phyloP scores from a whole-genome alignment of 345 rosid species.

The Salix exigua region DNA sequence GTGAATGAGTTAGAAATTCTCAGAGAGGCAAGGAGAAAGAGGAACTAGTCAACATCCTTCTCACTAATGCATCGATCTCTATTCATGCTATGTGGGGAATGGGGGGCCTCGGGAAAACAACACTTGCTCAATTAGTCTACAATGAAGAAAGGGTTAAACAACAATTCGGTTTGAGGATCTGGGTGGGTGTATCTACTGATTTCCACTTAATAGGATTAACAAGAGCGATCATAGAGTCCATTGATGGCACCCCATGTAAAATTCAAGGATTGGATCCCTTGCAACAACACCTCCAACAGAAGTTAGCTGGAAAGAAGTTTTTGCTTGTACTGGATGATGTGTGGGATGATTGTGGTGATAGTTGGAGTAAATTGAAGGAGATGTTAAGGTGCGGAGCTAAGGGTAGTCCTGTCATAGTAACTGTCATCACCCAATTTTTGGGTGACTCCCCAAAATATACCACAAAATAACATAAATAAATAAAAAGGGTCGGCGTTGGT shows the following conservation, averaged over 20 bases:
- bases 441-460: no score
- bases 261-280: slow-evolving; percentile 10
- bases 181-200: slow-evolving; percentile 11
- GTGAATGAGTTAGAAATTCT: background rate
- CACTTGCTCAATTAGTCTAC: slow-evolving; percentile 9
- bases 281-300: background rate
- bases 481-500: no score
- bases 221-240: slow-evolving; percentile 1
- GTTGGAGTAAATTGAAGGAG: background rate
- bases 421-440: no score
- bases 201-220: background rate
- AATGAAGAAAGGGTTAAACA: background rate
- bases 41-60: background rate
- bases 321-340: slow-evolving; percentile 10
- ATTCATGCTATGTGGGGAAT: slow-evolving; percentile 6
- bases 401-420: background rate
- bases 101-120: background rate
- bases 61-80: background rate
- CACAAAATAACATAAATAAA: no score
- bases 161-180: background rate
- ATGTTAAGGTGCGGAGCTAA: background rate
- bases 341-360: background rate
- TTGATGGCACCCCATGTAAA: no score
- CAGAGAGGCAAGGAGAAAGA: background rate
- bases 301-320: background rate